Percentiles rank a stretch among this genome's conserved stretches.
These are phyloP conservation scores for Coriaria nepalensis DNA, from an alignment of 306 rosid genomes.

Conservation along the genomic window DNA sequence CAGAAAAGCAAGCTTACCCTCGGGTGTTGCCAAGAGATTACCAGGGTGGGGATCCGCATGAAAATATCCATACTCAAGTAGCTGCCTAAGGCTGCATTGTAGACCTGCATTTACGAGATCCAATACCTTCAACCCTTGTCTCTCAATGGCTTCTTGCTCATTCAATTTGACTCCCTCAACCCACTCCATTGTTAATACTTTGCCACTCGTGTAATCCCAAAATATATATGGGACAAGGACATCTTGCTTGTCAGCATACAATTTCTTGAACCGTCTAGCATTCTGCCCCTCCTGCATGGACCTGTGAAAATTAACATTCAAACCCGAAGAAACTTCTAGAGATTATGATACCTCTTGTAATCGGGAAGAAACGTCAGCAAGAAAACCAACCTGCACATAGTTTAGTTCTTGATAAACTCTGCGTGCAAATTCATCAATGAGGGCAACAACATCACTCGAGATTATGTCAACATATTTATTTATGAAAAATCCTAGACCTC, in stretches of 20 bases:
- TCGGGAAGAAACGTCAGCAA: not conserved
- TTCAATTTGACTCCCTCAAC: constrained; percentile 82
- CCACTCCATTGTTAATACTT: constrained; percentile 93
- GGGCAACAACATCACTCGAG: constrained; percentile 73
- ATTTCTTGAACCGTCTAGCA: constrained; percentile 72
- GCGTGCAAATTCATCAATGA: constrained; percentile 78
- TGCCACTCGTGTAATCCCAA: constrained; percentile 82
- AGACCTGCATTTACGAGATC: constrained; percentile 77
- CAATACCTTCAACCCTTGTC: constrained; percentile 73
- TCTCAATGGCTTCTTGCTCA: constrained; percentile 84
- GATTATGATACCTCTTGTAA: constrained; percentile 6
- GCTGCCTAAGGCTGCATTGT: constrained; percentile 90
- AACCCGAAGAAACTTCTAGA: constrained; percentile 29
- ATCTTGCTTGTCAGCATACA: constrained; percentile 90
- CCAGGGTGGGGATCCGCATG: constrained; percentile 99
- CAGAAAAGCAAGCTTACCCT: constrained; percentile 91
- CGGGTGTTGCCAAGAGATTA: constrained; percentile 91
- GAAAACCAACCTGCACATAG: constrained; percentile 79
- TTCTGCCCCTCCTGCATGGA: constrained; percentile 94
- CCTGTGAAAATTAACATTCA: constrained; percentile 84
- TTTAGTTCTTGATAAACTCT: constrained; percentile 96
- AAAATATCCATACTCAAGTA: constrained; percentile 89
- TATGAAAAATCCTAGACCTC: constrained; percentile 60
- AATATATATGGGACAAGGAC: constrained; percentile 78
- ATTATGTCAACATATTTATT: constrained; percentile 73